Percentiles rank a stretch among this genome's conserved stretches.
Conservation (phyloP, 306 rosid species). For the Cucurbita pepo region DNA sequence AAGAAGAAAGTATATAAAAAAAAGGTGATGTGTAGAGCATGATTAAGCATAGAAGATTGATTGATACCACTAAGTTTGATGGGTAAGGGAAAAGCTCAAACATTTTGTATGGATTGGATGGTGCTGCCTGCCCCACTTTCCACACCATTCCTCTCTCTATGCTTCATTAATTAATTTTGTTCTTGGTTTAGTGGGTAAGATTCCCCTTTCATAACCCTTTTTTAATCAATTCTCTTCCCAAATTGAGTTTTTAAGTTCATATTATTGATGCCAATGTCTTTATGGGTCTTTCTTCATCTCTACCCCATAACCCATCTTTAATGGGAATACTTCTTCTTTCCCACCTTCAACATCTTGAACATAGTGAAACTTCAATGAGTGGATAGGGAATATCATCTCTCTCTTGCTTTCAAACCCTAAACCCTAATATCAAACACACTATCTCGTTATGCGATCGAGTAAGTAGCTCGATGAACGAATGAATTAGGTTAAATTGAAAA, state of each 20-base stretch:
- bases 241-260: background rate
- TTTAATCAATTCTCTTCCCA: background rate
- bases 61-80: background rate
- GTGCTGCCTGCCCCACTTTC: background rate
- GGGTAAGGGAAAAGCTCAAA: background rate
- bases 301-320: background rate
- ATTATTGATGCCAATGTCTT: background rate
- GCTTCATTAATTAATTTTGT: background rate
- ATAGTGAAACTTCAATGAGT: slow-evolving; percentile 18
- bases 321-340: background rate
- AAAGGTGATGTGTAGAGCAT: background rate
- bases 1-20: background rate
- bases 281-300: background rate
- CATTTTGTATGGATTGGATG: background rate
- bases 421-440: too few relatives aligned
- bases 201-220: background rate
- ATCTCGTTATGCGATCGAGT: too few relatives aligned
- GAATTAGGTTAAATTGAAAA: too few relatives aligned
- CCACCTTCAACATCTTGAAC: slow-evolving; percentile 3
- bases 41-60: background rate
- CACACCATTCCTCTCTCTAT: background rate
- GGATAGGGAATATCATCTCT: slow-evolving; percentile 17
- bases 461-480: too few relatives aligned
- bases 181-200: background rate
- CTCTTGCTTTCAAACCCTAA: background rate